phyloP scores from a whole-genome alignment of 345 rosid species.

The Arabidopsis arenosa region DNA sequence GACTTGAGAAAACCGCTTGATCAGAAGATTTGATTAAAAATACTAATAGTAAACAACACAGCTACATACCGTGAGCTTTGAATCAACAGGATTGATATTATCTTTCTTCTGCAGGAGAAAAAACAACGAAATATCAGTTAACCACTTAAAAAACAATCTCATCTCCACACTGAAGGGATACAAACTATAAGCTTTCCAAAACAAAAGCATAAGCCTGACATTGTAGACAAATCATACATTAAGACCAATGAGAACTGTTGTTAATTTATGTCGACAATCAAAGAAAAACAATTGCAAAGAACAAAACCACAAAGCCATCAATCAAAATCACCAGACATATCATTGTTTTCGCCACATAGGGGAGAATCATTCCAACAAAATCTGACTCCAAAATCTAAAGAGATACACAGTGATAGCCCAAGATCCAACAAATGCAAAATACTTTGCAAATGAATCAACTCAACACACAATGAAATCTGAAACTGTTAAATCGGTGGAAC shows the following conservation, averaged over 20 bases:
- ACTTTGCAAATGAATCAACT: background rate
- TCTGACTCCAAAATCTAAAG: background rate
- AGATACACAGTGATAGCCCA: background rate
- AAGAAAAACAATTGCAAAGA: background rate
- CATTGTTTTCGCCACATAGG: background rate
- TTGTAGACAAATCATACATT: constrained; percentile 7
- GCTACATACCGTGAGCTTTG: constrained; percentile 63
- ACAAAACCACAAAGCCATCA: constrained; percentile 19
- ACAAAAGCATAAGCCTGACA: background rate
- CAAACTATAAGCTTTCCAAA: background rate
- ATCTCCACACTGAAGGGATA: too few relatives aligned
- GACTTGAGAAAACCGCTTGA: background rate
- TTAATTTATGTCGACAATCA: background rate
- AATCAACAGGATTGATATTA: constrained; percentile 60
- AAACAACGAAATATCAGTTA: constrained; percentile 14
- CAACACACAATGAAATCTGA: constrained; percentile 4
- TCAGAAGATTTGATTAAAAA: background rate
- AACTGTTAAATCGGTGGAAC: background rate
- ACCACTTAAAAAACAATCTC: background rate
- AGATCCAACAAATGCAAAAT: background rate
- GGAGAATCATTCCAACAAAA: background rate
- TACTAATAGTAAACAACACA: background rate
- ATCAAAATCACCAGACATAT: background rate
- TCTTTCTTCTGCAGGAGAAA: constrained; percentile 71
- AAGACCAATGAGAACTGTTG: constrained; percentile 2